These are phyloP conservation scores for Fusarium staphyleae DNA, from an alignment of 2,329 filamentous ascomycete genomes.

Conservation along the genomic window DNA sequence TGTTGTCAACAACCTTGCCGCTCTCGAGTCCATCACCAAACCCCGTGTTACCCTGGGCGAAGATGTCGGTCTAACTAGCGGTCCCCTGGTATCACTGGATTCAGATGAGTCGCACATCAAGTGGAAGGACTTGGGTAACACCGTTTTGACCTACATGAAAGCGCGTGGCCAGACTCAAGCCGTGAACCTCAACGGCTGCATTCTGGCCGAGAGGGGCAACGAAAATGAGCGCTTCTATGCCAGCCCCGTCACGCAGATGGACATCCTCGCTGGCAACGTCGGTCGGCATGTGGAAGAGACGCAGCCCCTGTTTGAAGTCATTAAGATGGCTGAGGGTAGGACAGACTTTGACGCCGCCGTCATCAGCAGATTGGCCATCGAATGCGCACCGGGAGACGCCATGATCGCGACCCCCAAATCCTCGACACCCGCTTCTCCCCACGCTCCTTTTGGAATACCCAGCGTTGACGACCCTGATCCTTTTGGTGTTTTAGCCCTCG, in stretches of 20 bases:
- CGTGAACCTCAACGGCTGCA: constrained; percentile 63
- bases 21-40: constrained; percentile 83
- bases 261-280: constrained; percentile 65
- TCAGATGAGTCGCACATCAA: constrained; percentile 58
- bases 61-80: constrained; percentile 78
- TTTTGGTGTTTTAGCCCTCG: constrained; percentile 88
- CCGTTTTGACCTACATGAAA: constrained; percentile 66
- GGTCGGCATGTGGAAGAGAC: constrained; percentile 62
- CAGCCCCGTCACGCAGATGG: constrained; percentile 58
- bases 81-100: constrained; percentile 70
- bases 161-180: constrained; percentile 62
- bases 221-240: constrained; percentile 68
- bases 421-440: constrained; percentile 47
- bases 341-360: constrained; percentile 73
- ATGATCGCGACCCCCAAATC: constrained; percentile 57
- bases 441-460: constrained; percentile 76
- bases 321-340: constrained; percentile 88
- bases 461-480: constrained; percentile 85
- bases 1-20: constrained; percentile 86
- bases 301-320: constrained; percentile 74
- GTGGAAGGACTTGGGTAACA: constrained; percentile 61
- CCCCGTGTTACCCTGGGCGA: constrained; percentile 81
- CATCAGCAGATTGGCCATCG: constrained; percentile 67
- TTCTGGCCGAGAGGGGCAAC: constrained; percentile 63
- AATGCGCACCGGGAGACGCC: constrained; percentile 80